These are phyloP conservation scores for Arthrobotrys conoides DNA, from an alignment of 2,329 filamentous ascomycete species.

Conservation along the genomic window DNA sequence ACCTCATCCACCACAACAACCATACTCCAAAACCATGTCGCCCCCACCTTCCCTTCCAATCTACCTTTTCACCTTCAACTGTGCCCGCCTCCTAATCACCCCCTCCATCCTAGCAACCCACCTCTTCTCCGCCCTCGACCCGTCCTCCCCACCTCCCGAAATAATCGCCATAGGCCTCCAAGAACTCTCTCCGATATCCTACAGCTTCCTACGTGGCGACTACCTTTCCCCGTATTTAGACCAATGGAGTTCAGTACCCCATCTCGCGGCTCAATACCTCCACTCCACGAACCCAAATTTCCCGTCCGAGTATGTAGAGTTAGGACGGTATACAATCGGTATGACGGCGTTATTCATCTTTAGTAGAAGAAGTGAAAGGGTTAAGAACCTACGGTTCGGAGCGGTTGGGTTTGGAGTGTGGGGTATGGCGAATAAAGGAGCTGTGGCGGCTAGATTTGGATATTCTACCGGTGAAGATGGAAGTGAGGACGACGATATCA, in stretches of 20 bases:
- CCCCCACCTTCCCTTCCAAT: slow-evolving; percentile 72
- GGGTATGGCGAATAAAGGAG: slow-evolving; percentile 96
- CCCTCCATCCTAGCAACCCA: slow-evolving; percentile 68
- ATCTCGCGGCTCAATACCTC: slow-evolving; percentile 73
- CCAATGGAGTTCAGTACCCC: slow-evolving; percentile 79
- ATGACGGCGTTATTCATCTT: slow-evolving; percentile 94
- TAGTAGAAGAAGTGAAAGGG: slow-evolving; percentile 74
- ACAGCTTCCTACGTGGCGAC: slow-evolving; percentile 87
- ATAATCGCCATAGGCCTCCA: slow-evolving; percentile 81
- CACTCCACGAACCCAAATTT: slow-evolving; percentile 60
- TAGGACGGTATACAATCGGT: slow-evolving; percentile 82
- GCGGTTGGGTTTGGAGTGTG: slow-evolving; percentile 86
- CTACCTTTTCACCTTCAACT: slow-evolving; percentile 60
- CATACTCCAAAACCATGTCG: slow-evolving; percentile 23
- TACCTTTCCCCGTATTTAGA: slow-evolving; percentile 83
- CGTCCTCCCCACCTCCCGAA: slow-evolving; percentile 74
- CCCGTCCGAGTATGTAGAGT: slow-evolving; percentile 75
- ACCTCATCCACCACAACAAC: background rate
- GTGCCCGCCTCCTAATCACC: slow-evolving; percentile 44
- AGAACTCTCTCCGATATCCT: slow-evolving; percentile 86
- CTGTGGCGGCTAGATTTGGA: slow-evolving; percentile 81
- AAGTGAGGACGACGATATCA: slow-evolving; percentile 68
- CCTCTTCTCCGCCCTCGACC: slow-evolving; percentile 74
- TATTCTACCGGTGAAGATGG: slow-evolving; percentile 68
- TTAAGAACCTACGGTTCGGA: slow-evolving; percentile 80